These are phyloP conservation scores for Daldinia bambusicola DNA, from an alignment of 495 filamentous ascomycete genomes.

Conservation along the genomic window DNA sequence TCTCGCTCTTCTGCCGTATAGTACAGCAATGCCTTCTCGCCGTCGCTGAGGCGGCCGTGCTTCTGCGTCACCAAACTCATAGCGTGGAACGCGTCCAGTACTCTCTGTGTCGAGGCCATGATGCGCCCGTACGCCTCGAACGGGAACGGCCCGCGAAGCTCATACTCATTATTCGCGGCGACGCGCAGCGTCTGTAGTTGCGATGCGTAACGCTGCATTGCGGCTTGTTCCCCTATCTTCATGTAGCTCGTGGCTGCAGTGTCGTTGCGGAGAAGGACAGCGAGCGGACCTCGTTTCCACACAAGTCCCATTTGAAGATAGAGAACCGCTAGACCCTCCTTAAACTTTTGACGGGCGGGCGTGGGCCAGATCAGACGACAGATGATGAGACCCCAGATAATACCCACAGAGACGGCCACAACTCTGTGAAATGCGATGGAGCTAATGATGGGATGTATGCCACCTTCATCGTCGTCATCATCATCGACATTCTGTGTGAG, in stretches of 20 bases:
- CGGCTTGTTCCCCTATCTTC: conserved; percentile 81
- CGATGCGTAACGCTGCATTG: conserved; percentile 64
- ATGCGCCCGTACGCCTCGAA: conserved; percentile 73
- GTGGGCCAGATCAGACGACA: conserved; percentile 94
- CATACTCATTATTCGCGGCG: conserved; percentile 83
- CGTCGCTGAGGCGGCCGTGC: conserved; percentile 76
- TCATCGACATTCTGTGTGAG: conserved; percentile 81
- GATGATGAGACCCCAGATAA: conserved; percentile 91
- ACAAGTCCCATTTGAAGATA: conserved; percentile 96
- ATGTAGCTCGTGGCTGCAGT: conserved; percentile 73
- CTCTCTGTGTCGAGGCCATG: conserved; percentile 78
- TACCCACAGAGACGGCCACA: conserved; percentile 85
- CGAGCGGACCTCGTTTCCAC: conserved; percentile 95
- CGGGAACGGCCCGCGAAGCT: conserved; percentile 86
- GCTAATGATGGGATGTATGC: conserved; percentile 79
- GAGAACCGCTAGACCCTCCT: conserved; percentile 83
- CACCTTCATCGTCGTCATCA: conserved; percentile 87
- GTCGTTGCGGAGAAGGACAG: conserved; percentile 67
- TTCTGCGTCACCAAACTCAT: conserved; percentile 94
- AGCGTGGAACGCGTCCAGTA: conserved; percentile 92
- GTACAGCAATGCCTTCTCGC: conserved; percentile 79
- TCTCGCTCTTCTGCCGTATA: conserved; percentile 83
- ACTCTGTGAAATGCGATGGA: conserved; percentile 93
- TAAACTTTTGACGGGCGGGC: conserved; percentile 83
- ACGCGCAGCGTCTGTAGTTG: conserved; percentile 76